phyloP scores from a whole-genome alignment of 768 basidiomycete species.

The Suillus occidentalis region DNA sequence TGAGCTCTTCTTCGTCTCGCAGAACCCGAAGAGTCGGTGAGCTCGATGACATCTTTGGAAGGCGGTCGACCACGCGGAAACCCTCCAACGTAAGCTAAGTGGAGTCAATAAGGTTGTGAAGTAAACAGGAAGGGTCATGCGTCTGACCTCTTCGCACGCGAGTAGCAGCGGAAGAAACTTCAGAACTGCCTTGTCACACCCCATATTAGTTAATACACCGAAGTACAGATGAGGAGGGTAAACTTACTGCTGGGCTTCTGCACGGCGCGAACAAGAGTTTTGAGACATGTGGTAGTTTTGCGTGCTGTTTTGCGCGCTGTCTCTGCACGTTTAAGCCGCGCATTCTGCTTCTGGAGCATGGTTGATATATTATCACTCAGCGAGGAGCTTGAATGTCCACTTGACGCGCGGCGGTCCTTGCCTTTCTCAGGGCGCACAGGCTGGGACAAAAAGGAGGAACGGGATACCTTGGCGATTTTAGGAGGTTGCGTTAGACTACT shows the following conservation, averaged over 20 bases:
- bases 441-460: not conserved
- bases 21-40: conserved; percentile 24
- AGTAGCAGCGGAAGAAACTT: conserved; percentile 18
- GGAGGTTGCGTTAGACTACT: conserved; percentile 14
- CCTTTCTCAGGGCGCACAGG: not conserved
- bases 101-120: conserved; percentile 17
- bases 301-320: conserved; percentile 6
- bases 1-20: not conserved
- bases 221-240: not conserved
- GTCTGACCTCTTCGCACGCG: conserved; percentile 19
- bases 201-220: conserved; percentile 1
- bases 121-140: conserved; percentile 1
- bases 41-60: conserved; percentile 16
- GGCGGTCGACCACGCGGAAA: conserved; percentile 17
- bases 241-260: conserved; percentile 16
- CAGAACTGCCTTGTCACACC: not conserved
- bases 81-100: conserved; percentile 7
- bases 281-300: conserved; percentile 4
- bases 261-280: conserved; percentile 19
- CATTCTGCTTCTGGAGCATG: conserved; percentile 1
- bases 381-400: not conserved
- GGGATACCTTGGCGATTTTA: not conserved
- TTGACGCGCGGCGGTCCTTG: not conserved
- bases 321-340: conserved; percentile 17
- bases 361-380: conserved; percentile 1